Conservation (phyloP, 2,329 filamentous ascomycete genomes). For the Pseudocercospora cruenta region DNA sequence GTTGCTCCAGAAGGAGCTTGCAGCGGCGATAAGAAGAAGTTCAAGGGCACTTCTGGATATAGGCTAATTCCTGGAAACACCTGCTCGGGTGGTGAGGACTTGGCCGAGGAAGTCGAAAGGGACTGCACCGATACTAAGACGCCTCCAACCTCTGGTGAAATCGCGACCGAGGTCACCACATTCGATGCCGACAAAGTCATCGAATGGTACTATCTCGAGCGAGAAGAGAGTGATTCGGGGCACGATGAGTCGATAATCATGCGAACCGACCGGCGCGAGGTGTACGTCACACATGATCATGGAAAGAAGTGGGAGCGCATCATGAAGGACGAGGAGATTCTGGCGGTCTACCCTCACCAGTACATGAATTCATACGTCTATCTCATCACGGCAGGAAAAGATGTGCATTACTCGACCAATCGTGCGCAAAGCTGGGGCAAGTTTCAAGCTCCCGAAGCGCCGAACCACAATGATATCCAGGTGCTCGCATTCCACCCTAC, state of each 20-base stretch:
- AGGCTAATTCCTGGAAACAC: slow-evolving; percentile 75
- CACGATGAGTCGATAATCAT: slow-evolving; percentile 74
- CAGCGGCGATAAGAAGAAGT: slow-evolving; percentile 71
- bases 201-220: slow-evolving; percentile 77
- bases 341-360: slow-evolving; percentile 73
- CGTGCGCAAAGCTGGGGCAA: slow-evolving; percentile 72
- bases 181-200: slow-evolving; percentile 65
- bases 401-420: slow-evolving; percentile 79
- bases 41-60: slow-evolving; percentile 86
- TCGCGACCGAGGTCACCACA: slow-evolving; percentile 61
- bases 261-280: slow-evolving; percentile 60
- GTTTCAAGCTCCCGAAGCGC: slow-evolving; percentile 70
- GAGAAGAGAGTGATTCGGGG: slow-evolving; percentile 61
- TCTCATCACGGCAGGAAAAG: slow-evolving; percentile 72
- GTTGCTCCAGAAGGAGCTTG: slow-evolving; percentile 73
- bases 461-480: slow-evolving; percentile 54
- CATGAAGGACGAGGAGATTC: slow-evolving; percentile 70
- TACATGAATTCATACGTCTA: slow-evolving; percentile 85
- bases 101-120: slow-evolving; percentile 63
- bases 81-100: slow-evolving; percentile 48
- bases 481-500: slow-evolving; percentile 81
- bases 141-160: slow-evolving; percentile 66
- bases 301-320: slow-evolving; percentile 78
- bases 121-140: slow-evolving; percentile 68
- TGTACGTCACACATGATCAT: slow-evolving; percentile 80